Evolutionary conservation across 495 filamentous ascomycete species (phyloP).

Genomic region (Xylaria telfairii): DNA sequence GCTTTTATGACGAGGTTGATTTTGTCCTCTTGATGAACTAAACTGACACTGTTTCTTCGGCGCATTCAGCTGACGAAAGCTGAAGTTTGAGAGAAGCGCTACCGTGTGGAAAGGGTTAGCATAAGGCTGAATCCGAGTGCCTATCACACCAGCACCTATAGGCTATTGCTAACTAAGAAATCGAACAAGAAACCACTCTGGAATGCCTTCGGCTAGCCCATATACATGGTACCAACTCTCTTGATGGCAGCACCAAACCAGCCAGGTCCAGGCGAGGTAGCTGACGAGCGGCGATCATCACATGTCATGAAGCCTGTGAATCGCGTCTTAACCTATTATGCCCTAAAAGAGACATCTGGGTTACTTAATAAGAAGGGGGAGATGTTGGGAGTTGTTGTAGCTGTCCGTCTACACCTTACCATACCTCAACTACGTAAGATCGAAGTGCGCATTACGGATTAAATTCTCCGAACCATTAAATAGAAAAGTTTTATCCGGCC

Average conservation of each 20-base stretch:
- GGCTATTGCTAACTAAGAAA: not conserved
- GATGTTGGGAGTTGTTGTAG: not conserved
- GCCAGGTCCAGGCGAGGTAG: not conserved
- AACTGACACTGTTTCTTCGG: not conserved
- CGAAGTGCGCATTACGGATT: not conserved
- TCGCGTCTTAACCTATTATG: not conserved
- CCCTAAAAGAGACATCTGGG: no score
- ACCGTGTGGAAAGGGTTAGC: not conserved
- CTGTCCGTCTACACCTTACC: not conserved
- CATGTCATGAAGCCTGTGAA: not conserved
- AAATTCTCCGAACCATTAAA: not conserved
- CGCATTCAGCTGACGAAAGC: not conserved
- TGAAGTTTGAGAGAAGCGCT: not conserved
- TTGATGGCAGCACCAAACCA: not conserved
- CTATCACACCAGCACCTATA: not conserved
- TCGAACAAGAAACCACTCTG: not conserved
- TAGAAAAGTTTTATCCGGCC: not conserved
- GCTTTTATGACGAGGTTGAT: not conserved
- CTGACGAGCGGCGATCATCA: not conserved
- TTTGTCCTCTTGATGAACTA: not conserved
- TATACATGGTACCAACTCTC: not conserved
- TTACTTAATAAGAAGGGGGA: not conserved
- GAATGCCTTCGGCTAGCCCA: not conserved
- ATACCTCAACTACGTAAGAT: not conserved
- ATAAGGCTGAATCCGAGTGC: conserved; percentile 3